Conservation (phyloP, 805 yeast genomes). For the Schwanniomyces occidentalis region DNA sequence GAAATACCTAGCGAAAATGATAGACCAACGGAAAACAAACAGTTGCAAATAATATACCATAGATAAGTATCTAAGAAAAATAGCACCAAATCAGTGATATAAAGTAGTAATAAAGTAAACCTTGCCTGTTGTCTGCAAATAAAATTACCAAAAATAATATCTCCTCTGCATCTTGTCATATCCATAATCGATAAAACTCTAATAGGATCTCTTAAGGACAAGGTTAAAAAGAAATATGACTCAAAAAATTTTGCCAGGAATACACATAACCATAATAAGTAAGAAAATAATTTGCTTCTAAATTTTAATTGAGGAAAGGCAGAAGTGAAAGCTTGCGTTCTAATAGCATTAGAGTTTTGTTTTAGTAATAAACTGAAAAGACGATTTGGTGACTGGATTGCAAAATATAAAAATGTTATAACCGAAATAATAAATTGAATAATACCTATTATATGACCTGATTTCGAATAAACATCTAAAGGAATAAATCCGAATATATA, state of each 20-base stretch:
- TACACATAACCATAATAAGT: conserved; percentile 29
- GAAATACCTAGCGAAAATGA: conserved; percentile 34
- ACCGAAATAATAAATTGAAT: conserved; percentile 30
- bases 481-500: conserved; percentile 29
- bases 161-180: conserved; percentile 28
- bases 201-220: conserved; percentile 36
- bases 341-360: conserved; percentile 9
- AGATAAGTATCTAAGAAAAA: conserved; percentile 40
- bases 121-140: conserved; percentile 31
- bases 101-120: conserved; percentile 23
- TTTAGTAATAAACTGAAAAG: conserved; percentile 15
- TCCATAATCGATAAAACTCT: conserved; percentile 28
- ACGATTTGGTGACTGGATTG: conserved; percentile 25
- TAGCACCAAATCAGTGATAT: conserved; percentile 28
- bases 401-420: conserved; percentile 27
- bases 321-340: conserved; percentile 17
- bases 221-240: conserved; percentile 36
- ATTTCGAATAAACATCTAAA: conserved; percentile 20
- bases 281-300: conserved; percentile 25
- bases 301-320: conserved; percentile 23
- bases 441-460: conserved; percentile 23
- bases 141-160: conserved; percentile 19
- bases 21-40: conserved; percentile 31
- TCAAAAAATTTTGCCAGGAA: conserved; percentile 35
- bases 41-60: conserved; percentile 41